Conservation (phyloP, 768 basidiomycete species). For the Trichaptum fuscoviolaceum region DNA sequence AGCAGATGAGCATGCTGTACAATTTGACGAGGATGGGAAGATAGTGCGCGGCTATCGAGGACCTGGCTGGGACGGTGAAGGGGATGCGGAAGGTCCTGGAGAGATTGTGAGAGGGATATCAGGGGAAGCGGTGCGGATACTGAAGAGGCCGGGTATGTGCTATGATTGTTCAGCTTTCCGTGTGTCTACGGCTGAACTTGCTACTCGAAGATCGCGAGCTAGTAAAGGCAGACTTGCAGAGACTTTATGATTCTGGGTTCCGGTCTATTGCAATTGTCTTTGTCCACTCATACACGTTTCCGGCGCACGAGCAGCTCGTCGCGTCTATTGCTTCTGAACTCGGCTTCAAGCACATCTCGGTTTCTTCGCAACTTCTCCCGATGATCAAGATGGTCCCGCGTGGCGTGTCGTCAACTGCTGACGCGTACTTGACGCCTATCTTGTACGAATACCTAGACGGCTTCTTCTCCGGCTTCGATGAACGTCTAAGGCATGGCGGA, state of each 20-base stretch:
- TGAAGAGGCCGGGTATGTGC: conserved; percentile 61
- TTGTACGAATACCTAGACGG: conserved; percentile 80
- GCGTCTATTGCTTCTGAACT: conserved; percentile 69
- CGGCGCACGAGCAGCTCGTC: conserved; percentile 74
- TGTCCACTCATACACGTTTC: conserved; percentile 89
- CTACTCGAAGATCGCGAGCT: conserved; percentile 39
- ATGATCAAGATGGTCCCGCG: conserved; percentile 97
- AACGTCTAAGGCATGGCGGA: conserved; percentile 56
- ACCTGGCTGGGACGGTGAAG: conserved; percentile 66
- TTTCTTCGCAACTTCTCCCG: conserved; percentile 81
- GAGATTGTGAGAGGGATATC: conserved; percentile 77
- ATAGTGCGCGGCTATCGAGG: conserved; percentile 68
- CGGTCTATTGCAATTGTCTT: conserved; percentile 86
- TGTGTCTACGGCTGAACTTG: conserved; percentile 9
- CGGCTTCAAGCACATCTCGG: conserved; percentile 88
- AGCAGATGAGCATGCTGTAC: conserved; percentile 66
- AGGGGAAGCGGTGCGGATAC: conserved; percentile 83
- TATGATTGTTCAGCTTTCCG: background rate
- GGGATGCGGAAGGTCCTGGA: conserved; percentile 72
- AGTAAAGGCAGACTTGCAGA: conserved; percentile 58
- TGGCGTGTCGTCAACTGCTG: conserved; percentile 87
- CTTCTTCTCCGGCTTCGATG: conserved; percentile 87
- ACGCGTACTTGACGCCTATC: conserved; percentile 93
- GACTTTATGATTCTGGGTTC: conserved; percentile 75
- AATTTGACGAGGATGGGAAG: conserved; percentile 70